Evolutionary conservation across 2,329 filamentous ascomycete species (phyloP).

Genomic region (Microcera coccophila): DNA sequence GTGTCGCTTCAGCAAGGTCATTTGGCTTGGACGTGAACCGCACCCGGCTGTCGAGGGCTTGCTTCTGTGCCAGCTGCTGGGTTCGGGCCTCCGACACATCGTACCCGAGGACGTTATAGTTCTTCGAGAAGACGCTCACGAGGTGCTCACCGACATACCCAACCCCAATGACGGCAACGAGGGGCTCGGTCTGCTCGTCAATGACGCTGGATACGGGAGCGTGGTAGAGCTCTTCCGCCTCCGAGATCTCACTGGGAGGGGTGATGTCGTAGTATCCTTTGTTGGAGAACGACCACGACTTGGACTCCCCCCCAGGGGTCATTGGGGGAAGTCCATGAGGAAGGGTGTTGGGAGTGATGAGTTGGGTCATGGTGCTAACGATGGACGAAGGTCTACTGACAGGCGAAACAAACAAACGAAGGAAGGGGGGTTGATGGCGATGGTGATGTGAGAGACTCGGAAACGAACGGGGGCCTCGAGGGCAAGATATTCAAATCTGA

Average conservation of each 20-base stretch:
- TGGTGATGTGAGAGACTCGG: conserved; percentile 5
- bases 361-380: conserved; percentile 26
- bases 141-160: conserved; percentile 52
- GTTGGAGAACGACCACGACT: conserved; percentile 23
- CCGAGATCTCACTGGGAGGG: conserved; percentile 31
- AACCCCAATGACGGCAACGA: conserved; percentile 49
- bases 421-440: too few relatives aligned
- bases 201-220: conserved; percentile 7
- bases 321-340: conserved; percentile 21
- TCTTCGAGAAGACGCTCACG: conserved; percentile 39
- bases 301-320: conserved; percentile 13
- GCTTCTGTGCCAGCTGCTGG: conserved; percentile 29
- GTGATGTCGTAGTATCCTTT: conserved; percentile 32
- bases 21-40: conserved; percentile 37
- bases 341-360: conserved; percentile 21
- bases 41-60: conserved; percentile 26
- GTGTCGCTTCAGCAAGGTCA: conserved; percentile 41
- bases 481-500: conserved; percentile 21
- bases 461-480: conserved; percentile 11
- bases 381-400: conserved; percentile 20
- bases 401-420: conserved; percentile 12
- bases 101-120: conserved; percentile 44
- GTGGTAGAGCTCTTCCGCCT: conserved; percentile 19
- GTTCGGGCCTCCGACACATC: conserved; percentile 43
- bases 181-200: conserved; percentile 21